A percentile compares a stretch with the other conserved stretches of the same genome.
phyloP scores from a whole-genome alignment of 148 eudicot genomes.

The Amaranthus hypochondriacus region DNA sequence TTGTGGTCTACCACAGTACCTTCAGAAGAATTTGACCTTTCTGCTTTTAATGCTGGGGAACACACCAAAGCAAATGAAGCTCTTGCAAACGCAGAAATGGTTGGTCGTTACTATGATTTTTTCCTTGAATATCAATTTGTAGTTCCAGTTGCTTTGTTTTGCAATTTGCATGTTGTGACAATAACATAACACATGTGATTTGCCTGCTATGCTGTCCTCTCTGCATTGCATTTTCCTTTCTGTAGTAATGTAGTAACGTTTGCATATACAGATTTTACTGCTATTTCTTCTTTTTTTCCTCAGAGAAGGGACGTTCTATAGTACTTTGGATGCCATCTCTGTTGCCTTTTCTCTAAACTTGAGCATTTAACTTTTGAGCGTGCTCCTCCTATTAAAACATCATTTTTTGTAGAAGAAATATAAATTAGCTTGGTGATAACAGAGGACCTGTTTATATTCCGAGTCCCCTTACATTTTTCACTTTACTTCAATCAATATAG shows the following conservation, averaged over 20 bases:
- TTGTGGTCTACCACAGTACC: conserved; percentile 79
- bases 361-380: not conserved
- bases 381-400: not conserved
- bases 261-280: not conserved
- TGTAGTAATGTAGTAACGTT: not conserved
- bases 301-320: not conserved
- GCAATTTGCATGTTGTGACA: not conserved
- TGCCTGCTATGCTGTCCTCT: not conserved
- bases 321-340: not conserved
- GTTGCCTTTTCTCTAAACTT: not conserved
- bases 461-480: not conserved
- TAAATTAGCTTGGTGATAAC: not conserved
- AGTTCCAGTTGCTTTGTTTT: not conserved
- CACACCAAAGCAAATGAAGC: conserved; percentile 75
- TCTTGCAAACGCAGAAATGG: conserved; percentile 83
- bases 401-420: not conserved
- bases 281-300: not conserved
- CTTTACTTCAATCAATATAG: not conserved
- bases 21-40: conserved; percentile 61
- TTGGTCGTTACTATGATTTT: conserved; percentile 19
- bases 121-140: not conserved
- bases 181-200: not conserved
- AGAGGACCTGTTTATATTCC: not conserved
- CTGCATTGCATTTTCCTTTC: not conserved
- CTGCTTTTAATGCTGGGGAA: conserved; percentile 81